Evolutionary conservation across 805 yeast genomes (phyloP).

Genomic region (Hanseniaspora nectarophila): DNA sequence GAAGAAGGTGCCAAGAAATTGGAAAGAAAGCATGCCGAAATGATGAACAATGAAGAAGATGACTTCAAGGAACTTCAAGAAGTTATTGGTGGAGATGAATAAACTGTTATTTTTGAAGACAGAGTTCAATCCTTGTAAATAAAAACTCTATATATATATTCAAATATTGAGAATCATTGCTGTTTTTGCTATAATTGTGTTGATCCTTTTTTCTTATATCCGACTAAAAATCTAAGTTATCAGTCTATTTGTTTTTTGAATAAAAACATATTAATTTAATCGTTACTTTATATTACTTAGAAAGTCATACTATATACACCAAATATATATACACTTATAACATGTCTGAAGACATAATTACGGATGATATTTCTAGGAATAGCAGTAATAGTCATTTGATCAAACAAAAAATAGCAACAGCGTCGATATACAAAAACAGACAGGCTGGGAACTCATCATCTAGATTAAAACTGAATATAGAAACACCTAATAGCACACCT

Average conservation of each 20-base stretch:
- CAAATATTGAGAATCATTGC: no score
- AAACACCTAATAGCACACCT: not conserved
- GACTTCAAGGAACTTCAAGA: conserved; percentile 7
- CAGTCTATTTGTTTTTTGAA: no score
- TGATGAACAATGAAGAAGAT: conserved; percentile 1
- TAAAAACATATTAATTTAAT: no score
- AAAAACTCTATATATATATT: no score
- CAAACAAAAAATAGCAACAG: not conserved
- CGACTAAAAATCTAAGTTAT: no score
- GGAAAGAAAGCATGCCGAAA: conserved; percentile 22
- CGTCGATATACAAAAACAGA: conserved; percentile 3
- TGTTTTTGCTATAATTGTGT: no score
- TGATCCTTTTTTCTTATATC: no score
- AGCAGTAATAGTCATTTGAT: conserved; percentile 4
- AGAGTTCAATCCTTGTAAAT: no score
- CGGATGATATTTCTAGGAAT: not conserved
- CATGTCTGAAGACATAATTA: not conserved
- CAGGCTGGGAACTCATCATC: not conserved
- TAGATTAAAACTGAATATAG: not conserved
- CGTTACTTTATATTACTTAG: no score
- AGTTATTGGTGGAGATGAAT: not conserved
- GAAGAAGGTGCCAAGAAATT: conserved; percentile 29
- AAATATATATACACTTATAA: not conserved
- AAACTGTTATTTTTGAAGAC: no score
- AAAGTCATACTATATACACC: not conserved